These are phyloP conservation scores for Melanomma pulvis-pyrius DNA, from an alignment of 495 filamentous ascomycete genomes.

Conservation along the genomic window DNA sequence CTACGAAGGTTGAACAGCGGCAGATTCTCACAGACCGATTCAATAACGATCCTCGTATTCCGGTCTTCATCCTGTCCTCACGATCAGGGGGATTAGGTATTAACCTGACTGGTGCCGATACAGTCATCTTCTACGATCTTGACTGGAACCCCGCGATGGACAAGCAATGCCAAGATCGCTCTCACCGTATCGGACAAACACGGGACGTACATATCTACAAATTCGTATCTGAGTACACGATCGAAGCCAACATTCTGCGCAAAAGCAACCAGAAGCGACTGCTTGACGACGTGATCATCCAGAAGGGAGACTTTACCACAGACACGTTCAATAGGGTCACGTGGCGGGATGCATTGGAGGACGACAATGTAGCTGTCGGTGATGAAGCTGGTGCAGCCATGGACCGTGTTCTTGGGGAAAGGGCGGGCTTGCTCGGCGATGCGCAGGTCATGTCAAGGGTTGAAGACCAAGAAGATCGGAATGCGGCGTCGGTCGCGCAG, in stretches of 20 bases:
- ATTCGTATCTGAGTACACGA: slow-evolving; percentile 95
- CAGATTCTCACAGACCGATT: slow-evolving; percentile 96
- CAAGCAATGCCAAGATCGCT: slow-evolving; percentile 97
- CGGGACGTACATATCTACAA: slow-evolving; percentile 98
- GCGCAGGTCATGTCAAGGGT: slow-evolving; percentile 77
- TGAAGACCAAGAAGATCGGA: slow-evolving; percentile 90
- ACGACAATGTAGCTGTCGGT: slow-evolving; percentile 50
- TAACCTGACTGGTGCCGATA: slow-evolving; percentile 95
- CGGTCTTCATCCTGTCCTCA: slow-evolving; percentile 92
- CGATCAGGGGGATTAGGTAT: slow-evolving; percentile 94
- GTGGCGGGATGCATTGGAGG: slow-evolving; percentile 69
- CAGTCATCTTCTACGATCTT: slow-evolving; percentile 98
- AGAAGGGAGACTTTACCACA: slow-evolving; percentile 97
- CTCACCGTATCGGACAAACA: slow-evolving; percentile 97
- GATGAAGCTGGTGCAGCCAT: slow-evolving; percentile 76
- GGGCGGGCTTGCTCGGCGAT: slow-evolving; percentile 48
- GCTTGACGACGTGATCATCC: slow-evolving; percentile 97
- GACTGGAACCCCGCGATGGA: slow-evolving; percentile 99
- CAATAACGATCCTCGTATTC: slow-evolving; percentile 90
- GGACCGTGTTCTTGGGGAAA: slow-evolving; percentile 75
- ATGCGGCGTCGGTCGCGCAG: slow-evolving; percentile 82
- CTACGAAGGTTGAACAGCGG: slow-evolving; percentile 91
- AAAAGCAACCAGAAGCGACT: slow-evolving; percentile 97
- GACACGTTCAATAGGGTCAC: slow-evolving; percentile 90
- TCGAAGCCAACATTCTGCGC: slow-evolving; percentile 96